Conservation (phyloP, 108 stramenopile genomes). For the Skeletonema marinoi region DNA sequence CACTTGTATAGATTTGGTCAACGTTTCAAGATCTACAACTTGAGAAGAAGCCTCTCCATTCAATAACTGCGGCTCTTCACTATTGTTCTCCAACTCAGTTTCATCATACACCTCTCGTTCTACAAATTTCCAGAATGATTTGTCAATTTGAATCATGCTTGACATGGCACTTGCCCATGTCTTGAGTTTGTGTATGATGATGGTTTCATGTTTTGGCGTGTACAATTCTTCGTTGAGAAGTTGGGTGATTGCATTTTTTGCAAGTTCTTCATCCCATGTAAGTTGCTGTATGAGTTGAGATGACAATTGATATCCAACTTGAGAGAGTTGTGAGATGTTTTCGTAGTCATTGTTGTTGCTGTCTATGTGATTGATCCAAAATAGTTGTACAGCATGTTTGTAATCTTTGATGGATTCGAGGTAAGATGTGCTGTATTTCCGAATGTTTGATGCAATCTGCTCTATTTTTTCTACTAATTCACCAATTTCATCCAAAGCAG, state of each 20-base stretch:
- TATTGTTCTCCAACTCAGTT: slow-evolving; percentile 15
- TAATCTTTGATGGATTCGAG: slow-evolving; percentile 4
- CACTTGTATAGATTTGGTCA: not conserved
- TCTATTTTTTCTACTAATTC: not conserved
- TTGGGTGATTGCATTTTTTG: not conserved
- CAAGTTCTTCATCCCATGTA: slow-evolving; percentile 16
- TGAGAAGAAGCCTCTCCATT: slow-evolving; percentile 12
- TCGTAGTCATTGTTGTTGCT: not conserved
- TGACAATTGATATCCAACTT: slow-evolving; percentile 16
- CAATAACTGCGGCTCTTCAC: not conserved
- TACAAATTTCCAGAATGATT: slow-evolving; percentile 33
- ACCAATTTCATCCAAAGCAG: not conserved
- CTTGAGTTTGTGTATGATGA: slow-evolving; percentile 6
- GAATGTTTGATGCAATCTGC: not conserved
- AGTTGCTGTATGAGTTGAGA: slow-evolving; percentile 28
- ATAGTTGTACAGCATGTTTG: not conserved
- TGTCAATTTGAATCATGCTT: slow-evolving; percentile 35
- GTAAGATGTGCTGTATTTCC: not conserved
- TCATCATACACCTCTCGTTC: slow-evolving; percentile 28
- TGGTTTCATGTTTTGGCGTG: not conserved
- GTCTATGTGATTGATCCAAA: not conserved
- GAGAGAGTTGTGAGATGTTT: slow-evolving; percentile 7
- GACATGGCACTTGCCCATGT: slow-evolving; percentile 23
- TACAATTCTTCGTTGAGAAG: slow-evolving; percentile 37
- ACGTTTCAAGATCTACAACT: not conserved